These are phyloP conservation scores for Plasmodium gonderi DNA, from an alignment of 169 alveolate species.

Conservation along the genomic window DNA sequence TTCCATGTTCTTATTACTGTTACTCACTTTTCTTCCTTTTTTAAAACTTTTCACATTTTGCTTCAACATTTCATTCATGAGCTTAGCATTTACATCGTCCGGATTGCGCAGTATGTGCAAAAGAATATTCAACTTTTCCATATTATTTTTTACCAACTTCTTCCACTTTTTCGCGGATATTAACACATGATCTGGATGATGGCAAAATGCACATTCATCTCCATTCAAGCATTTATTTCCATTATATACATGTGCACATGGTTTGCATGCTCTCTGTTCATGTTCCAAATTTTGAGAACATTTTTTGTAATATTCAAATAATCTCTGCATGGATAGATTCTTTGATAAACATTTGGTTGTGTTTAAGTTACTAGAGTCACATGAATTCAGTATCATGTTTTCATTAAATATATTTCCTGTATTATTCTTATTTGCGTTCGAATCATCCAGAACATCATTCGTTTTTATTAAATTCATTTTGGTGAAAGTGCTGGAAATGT, in stretches of 20 bases:
- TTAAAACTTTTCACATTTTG: slow-evolving; percentile 49
- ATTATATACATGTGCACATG: slow-evolving; percentile 75
- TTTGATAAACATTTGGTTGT: slow-evolving; percentile 51
- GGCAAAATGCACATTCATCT: slow-evolving; percentile 70
- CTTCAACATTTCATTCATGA: slow-evolving; percentile 65
- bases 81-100: slow-evolving; percentile 55
- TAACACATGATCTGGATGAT: slow-evolving; percentile 72
- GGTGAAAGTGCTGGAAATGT: slow-evolving; percentile 53
- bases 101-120: slow-evolving; percentile 68
- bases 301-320: slow-evolving; percentile 61
- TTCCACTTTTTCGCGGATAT: slow-evolving; percentile 75
- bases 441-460: slow-evolving; percentile 41
- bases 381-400: slow-evolving; percentile 48
- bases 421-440: slow-evolving; percentile 25
- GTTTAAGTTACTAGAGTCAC: slow-evolving; percentile 31
- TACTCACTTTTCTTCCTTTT: slow-evolving; percentile 33
- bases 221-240: slow-evolving; percentile 74
- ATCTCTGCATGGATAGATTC: slow-evolving; percentile 53
- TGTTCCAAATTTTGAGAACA: slow-evolving; percentile 72
- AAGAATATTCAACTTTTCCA: slow-evolving; percentile 69
- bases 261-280: slow-evolving; percentile 73
- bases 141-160: slow-evolving; percentile 68
- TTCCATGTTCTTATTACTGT: slow-evolving; percentile 1
- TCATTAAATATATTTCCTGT: slow-evolving; percentile 65
- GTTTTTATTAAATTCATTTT: slow-evolving; percentile 74